These are phyloP conservation scores for Dendrobium catenatum DNA, from an alignment of 106 monocot species.

Conservation along the genomic window DNA sequence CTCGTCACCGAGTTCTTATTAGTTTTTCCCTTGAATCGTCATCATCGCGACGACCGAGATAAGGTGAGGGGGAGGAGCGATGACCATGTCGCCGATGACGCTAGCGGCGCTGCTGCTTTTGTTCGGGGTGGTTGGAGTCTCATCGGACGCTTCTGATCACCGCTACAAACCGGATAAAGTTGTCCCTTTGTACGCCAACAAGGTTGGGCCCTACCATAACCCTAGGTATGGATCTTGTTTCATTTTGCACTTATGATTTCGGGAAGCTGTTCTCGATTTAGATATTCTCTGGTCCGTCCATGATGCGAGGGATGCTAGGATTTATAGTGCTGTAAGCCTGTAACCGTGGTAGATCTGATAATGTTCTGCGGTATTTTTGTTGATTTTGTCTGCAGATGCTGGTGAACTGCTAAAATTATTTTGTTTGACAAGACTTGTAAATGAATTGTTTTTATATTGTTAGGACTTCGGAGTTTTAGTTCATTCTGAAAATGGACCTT, in stretches of 20 bases:
- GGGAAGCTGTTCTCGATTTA: background rate
- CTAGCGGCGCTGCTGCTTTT: background rate
- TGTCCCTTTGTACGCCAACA: conserved; percentile 64
- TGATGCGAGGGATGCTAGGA: background rate
- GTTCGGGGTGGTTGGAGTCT: conserved; percentile 8
- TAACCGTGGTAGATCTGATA: background rate
- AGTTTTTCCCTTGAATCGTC: background rate
- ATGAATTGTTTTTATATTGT: background rate
- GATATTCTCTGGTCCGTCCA: background rate
- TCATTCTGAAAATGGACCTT: background rate
- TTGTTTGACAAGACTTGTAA: background rate
- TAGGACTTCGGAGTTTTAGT: background rate
- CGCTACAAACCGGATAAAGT: conserved; percentile 40
- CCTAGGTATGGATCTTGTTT: conserved; percentile 32
- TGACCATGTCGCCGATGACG: background rate
- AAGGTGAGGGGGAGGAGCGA: background rate
- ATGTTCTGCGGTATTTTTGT: background rate
- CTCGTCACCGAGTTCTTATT: background rate
- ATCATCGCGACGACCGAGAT: background rate
- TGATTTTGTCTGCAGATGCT: conserved; percentile 1
- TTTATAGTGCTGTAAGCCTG: background rate
- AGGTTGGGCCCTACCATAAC: conserved; percentile 70
- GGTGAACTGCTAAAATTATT: background rate
- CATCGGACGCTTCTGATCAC: conserved; percentile 49
- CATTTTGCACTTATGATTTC: background rate